These are phyloP conservation scores for Bacterosira constricta DNA, from an alignment of 108 stramenopile species.

Conservation along the genomic window DNA sequence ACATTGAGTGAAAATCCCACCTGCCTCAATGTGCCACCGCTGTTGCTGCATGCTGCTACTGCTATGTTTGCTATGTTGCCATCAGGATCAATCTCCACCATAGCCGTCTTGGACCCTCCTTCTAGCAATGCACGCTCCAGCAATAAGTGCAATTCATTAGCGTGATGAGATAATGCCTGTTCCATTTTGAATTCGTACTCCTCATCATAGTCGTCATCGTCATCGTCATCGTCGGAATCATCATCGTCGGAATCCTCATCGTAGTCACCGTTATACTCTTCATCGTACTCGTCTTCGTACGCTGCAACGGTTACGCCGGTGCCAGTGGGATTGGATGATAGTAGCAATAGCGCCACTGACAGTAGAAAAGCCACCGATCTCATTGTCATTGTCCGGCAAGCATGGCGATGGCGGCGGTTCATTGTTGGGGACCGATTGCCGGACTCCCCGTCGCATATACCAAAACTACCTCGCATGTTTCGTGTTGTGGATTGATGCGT, in stretches of 20 bases:
- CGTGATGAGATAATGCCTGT: slow-evolving; percentile 4
- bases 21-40: too few species aligned
- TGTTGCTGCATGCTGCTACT: neutral
- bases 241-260: neutral
- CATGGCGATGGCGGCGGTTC: too few species aligned
- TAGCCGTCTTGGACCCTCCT: neutral
- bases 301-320: neutral
- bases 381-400: too few species aligned
- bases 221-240: neutral
- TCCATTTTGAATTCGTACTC: slow-evolving; percentile 12
- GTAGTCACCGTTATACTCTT: neutral
- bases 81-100: neutral
- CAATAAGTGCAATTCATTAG: neutral
- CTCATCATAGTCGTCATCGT: too few species aligned
- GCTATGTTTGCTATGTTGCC: too few species aligned
- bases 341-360: neutral
- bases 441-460: too few species aligned
- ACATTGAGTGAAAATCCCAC: too few species aligned
- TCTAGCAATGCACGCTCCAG: neutral
- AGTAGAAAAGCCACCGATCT: neutral
- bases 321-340: neutral
- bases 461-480: too few species aligned
- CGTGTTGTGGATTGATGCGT: too few species aligned
- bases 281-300: neutral
- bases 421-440: too few species aligned